A percentile compares a stretch with the other conserved stretches of the same genome.
Conservation (phyloP, 1,284 basidiomycete genomes). For the Malassezia sp. region DNA sequence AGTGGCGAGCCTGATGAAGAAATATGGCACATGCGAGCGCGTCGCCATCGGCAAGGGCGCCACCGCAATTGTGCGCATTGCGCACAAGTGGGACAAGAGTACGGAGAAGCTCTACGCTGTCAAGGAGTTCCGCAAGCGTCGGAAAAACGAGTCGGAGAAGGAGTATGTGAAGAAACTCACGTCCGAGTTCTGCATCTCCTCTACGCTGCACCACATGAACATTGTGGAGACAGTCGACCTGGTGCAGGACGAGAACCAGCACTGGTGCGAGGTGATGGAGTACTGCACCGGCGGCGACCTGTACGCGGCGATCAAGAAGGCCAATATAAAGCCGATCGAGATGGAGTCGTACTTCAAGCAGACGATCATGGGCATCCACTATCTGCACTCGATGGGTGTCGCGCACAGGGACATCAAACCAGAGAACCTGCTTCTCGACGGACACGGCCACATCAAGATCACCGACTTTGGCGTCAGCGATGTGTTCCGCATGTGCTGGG, state of each 20-base stretch:
- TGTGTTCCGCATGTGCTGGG: slow-evolving; percentile 96
- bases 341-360: slow-evolving; percentile 98
- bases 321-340: slow-evolving; percentile 82
- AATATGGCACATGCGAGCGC: slow-evolving; percentile 95
- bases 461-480: slow-evolving; percentile 98
- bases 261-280: slow-evolving; percentile 99
- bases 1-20: slow-evolving; percentile 53
- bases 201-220: slow-evolving; percentile 88
- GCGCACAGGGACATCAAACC: slow-evolving; percentile 97
- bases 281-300: slow-evolving; percentile 87
- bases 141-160: slow-evolving; percentile 96
- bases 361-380: slow-evolving; percentile 73
- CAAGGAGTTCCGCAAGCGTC: slow-evolving; percentile 96
- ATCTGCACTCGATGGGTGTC: slow-evolving; percentile 88
- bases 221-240: slow-evolving; percentile 97
- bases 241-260: slow-evolving; percentile 85
- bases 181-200: slow-evolving; percentile 97
- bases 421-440: slow-evolving; percentile 90
- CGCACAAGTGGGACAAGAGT: slow-evolving; percentile 93
- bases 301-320: slow-evolving; percentile 95
- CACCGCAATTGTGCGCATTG: slow-evolving; percentile 85
- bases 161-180: slow-evolving; percentile 99
- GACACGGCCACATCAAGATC: slow-evolving; percentile 88
- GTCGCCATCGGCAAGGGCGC: slow-evolving; percentile 95
- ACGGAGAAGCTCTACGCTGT: slow-evolving; percentile 98